These are phyloP conservation scores for Prunus armeniaca DNA, from an alignment of 306 rosid species.

Conservation along the genomic window DNA sequence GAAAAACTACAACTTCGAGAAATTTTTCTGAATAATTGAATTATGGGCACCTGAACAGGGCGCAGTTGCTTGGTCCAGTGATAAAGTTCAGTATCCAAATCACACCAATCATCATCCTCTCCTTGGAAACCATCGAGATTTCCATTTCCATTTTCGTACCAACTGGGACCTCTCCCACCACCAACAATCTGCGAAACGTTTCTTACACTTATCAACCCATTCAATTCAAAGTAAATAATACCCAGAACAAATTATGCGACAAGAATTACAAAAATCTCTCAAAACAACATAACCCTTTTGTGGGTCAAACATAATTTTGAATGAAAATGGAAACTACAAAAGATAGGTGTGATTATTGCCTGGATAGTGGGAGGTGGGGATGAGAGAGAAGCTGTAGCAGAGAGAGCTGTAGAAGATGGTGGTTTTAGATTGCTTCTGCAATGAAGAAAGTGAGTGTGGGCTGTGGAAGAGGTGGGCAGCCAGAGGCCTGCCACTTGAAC, in stretches of 20 bases:
- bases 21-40: neutral
- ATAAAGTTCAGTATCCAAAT: constrained; percentile 70
- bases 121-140: constrained; percentile 26
- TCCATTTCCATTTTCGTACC: constrained; percentile 36
- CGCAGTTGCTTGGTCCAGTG: constrained; percentile 82
- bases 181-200: constrained; percentile 65
- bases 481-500: constrained; percentile 49
- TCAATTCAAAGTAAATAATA: neutral
- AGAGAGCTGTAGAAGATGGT: constrained; percentile 27
- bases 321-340: neutral
- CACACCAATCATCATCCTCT: constrained; percentile 55
- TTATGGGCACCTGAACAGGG: constrained; percentile 70
- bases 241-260: neutral
- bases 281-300: neutral
- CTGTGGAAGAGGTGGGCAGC: constrained; percentile 33
- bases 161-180: constrained; percentile 41
- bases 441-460: constrained; percentile 11
- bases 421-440: constrained; percentile 28
- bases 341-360: constrained; percentile 28
- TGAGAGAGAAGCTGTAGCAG: constrained; percentile 46
- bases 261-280: neutral
- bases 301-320: neutral
- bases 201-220: neutral
- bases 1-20: neutral
- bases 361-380: constrained; percentile 59